Conservation (phyloP, 768 basidiomycete genomes). For the Pisolithus albus region DNA sequence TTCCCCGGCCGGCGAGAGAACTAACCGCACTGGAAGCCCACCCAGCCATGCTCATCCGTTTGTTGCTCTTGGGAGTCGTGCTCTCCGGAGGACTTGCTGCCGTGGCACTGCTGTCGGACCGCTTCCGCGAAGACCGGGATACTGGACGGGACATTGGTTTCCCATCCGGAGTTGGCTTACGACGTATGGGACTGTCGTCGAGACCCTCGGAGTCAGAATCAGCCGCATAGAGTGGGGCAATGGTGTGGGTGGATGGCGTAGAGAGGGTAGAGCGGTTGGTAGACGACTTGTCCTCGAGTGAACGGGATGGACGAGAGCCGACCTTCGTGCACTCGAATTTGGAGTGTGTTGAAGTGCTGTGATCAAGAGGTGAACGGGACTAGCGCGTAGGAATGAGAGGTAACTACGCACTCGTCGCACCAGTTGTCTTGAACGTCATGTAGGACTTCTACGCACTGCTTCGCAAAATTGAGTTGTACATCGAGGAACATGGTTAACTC, state of each 20-base stretch:
- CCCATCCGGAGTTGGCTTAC: slow-evolving; percentile 37
- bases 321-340: slow-evolving; percentile 20
- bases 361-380: slow-evolving; percentile 5
- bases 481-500: slow-evolving; percentile 70
- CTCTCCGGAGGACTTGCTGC: slow-evolving; percentile 30
- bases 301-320: slow-evolving; percentile 11
- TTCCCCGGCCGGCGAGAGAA: slow-evolving; percentile 49
- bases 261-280: slow-evolving; percentile 33
- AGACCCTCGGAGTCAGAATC: slow-evolving; percentile 34
- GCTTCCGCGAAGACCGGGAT: slow-evolving; percentile 58
- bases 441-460: slow-evolving; percentile 67
- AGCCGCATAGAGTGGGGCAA: slow-evolving; percentile 8
- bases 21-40: slow-evolving; percentile 67
- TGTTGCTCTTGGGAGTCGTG: slow-evolving; percentile 32
- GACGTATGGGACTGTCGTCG: slow-evolving; percentile 20
- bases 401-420: slow-evolving; percentile 50
- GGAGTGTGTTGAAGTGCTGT: slow-evolving; percentile 23
- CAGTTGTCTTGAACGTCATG: slow-evolving; percentile 62
- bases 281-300: slow-evolving; percentile 20
- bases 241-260: slow-evolving; percentile 24
- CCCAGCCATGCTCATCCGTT: slow-evolving; percentile 31
- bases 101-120: slow-evolving; percentile 51
- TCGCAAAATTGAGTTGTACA: slow-evolving; percentile 64
- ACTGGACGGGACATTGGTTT: slow-evolving; percentile 44
- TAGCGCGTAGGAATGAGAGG: not conserved